Conservation (phyloP, 2,329 filamentous ascomycete genomes). For the Phyllosticta citriasiana region DNA sequence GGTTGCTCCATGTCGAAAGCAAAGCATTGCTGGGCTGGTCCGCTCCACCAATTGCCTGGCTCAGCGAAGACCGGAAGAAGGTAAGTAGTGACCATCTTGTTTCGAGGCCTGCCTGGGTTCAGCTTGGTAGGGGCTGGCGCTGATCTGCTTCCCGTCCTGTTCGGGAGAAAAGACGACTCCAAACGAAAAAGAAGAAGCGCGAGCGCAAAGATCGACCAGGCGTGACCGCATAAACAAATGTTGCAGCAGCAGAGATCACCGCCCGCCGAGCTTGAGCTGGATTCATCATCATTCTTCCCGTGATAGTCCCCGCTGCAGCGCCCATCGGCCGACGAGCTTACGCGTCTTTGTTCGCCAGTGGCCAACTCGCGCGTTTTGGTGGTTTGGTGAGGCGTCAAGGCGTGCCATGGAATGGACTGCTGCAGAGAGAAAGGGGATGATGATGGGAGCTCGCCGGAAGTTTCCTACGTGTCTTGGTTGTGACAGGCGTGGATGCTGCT, state of each 20-base stretch:
- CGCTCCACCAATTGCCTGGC: neutral
- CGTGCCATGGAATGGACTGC: neutral
- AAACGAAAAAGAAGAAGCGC: neutral
- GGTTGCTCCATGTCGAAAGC: too few relatives aligned
- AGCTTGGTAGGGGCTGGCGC: neutral
- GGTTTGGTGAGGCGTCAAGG: neutral
- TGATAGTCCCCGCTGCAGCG: too few relatives aligned
- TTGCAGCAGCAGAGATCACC: neutral
- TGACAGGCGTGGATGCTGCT: neutral
- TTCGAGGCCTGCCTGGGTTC: neutral
- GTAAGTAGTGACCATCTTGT: neutral
- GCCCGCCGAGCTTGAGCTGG: neutral
- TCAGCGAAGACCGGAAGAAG: neutral
- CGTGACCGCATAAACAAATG: neutral
- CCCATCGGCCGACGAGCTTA: neutral
- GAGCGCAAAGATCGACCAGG: neutral
- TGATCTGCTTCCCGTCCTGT: neutral
- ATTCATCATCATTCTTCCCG: too few relatives aligned
- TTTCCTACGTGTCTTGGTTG: neutral
- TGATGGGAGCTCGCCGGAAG: neutral
- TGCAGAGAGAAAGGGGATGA: neutral
- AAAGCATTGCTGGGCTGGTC: neutral
- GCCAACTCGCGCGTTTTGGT: neutral
- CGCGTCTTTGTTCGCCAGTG: neutral
- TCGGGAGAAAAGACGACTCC: too few relatives aligned